Evolutionary conservation across 23 red algal species (phyloP), one percentile per base, ranked within the genome.

Genomic region (Gracilaria gracilis): DNA sequence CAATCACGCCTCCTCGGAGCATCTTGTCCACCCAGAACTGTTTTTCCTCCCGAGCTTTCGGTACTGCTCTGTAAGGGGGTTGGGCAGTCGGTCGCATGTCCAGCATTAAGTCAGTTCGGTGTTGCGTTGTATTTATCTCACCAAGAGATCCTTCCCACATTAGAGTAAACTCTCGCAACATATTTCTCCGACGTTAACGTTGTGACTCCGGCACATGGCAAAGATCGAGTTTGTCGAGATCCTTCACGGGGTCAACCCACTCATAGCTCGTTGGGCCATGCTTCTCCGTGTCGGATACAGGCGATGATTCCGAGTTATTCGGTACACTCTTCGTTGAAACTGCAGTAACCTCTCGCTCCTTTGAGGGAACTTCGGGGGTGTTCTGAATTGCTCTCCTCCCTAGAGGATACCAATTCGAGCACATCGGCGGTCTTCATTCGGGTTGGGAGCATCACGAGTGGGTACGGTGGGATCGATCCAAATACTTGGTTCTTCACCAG

Each of bases 401-500:
- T 5, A 46, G 69, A 75, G 36, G 14, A 4, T 6, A 5, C 35
- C 7, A 75, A 11, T 40, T 36, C 39, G 69, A 75, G 69, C 5
- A 75, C 35, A 12, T 75, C 39, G 19, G 69, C 69, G 20, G 36
- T 19, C 37, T 15, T 75, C 36, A 75, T 19, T 36, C 44, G 42
- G 5, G 69, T 75, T 9, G 39, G 69, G 69, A 75, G 69, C 37
- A 75, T 75, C 19, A 17, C 69, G 39, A 75, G 69, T 17, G 69
- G 35, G 37, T 75, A 36, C 69, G 69, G 69, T 15, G 69, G 42
- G 3, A 75, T 6, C 1, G 20, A 24, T 31, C 69, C 69, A 75
- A 75, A n/a, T 40, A n/a, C 69, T 75, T 75, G 69, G 69, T 75
- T 75, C 35, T 75, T 75, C n/a, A 44, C 69, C 69, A 75, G 39